Evolutionary conservation across 2,329 filamentous ascomycete species (phyloP).

Genomic region (Hypoxylon sp.): DNA sequence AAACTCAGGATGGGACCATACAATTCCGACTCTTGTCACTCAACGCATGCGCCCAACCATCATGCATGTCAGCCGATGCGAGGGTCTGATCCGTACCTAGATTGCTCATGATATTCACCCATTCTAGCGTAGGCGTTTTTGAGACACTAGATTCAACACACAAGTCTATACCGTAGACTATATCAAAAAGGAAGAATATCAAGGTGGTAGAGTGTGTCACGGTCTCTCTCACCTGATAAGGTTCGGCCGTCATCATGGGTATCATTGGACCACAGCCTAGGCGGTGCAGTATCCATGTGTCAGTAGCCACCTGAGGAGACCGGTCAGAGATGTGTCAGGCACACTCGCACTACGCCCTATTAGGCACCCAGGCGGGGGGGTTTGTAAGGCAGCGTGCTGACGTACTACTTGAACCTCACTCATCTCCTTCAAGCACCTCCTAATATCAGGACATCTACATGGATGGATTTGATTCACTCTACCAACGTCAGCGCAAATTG

Average conservation of each 20-base stretch:
- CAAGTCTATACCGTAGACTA: constrained; percentile 1
- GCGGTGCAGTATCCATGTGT: constrained; percentile 33
- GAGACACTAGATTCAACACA: constrained; percentile 6
- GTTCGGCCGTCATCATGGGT: constrained; percentile 8
- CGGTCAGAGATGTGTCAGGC: constrained; percentile 36
- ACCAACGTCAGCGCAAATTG: neutral
- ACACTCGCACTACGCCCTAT: constrained; percentile 30
- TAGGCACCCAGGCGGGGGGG: constrained; percentile 15
- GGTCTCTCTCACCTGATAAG: constrained; percentile 30
- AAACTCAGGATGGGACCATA: constrained; percentile 23
- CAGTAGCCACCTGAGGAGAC: constrained; percentile 23
- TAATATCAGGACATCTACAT: too few relatives aligned
- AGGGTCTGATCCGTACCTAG: constrained; percentile 5
- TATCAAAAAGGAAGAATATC: neutral
- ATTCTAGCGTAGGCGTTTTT: neutral
- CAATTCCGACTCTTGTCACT: neutral
- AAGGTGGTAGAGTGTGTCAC: constrained; percentile 11
- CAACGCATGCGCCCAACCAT: constrained; percentile 15
- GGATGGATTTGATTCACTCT: neutral
- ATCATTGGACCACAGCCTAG: constrained; percentile 27
- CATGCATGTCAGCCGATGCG: constrained; percentile 19
- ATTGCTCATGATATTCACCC: constrained; percentile 3
- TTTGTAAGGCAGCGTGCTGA: neutral
- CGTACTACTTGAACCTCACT: neutral
- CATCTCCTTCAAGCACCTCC: too few relatives aligned